A percentile compares a stretch with the other conserved stretches of the same genome.
Conservation (phyloP, 306 rosid species). For the Bauhinia variegata region DNA sequence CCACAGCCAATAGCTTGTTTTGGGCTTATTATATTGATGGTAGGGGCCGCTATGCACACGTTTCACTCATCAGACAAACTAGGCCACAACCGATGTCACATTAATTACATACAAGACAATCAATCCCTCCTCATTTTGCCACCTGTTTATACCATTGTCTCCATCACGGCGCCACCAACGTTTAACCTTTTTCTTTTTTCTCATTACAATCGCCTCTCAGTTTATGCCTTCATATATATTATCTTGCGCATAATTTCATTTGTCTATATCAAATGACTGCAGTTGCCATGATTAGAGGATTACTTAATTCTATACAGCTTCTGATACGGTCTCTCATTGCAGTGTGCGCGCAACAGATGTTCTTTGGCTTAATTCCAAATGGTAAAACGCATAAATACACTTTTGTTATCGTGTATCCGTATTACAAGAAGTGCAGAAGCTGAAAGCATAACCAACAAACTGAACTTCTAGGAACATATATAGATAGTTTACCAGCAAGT, state of each 20-base stretch:
- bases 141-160: too few species aligned
- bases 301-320: conserved; percentile 3
- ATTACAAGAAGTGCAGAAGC: neutral
- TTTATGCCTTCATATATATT: neutral
- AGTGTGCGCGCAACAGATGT: neutral
- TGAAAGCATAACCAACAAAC: conserved; percentile 14
- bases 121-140: too few species aligned
- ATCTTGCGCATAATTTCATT: too few species aligned
- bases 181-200: too few species aligned
- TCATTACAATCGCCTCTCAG: too few species aligned
- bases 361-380: neutral
- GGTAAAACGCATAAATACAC: neutral
- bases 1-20: too few species aligned
- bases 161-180: too few species aligned
- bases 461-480: neutral
- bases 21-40: too few species aligned
- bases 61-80: neutral
- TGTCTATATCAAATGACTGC: too few species aligned
- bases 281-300: neutral
- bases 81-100: too few species aligned
- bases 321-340: neutral
- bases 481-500: neutral
- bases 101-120: too few species aligned
- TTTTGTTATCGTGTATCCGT: neutral
- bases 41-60: neutral